Conservation (phyloP, 345 rosid genomes). For the Microcos paniculata region DNA sequence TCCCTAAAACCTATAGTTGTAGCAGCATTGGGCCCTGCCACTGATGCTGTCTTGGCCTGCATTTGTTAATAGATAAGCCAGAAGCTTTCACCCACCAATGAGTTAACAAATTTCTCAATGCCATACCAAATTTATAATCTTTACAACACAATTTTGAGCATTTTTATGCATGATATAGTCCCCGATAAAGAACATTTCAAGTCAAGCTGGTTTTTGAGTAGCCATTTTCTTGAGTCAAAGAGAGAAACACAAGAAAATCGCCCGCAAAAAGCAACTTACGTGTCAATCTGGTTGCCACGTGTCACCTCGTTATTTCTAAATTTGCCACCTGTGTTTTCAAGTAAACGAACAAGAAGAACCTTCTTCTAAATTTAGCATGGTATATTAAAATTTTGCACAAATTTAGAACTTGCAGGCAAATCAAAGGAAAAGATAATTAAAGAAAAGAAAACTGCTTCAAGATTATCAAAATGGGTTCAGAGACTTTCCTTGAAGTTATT, state of each 20-base stretch:
- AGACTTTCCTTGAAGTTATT: constrained; percentile 76
- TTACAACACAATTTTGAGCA: too few species aligned
- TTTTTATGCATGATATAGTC: too few species aligned
- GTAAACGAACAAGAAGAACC: background rate
- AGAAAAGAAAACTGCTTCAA: background rate
- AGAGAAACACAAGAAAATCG: background rate
- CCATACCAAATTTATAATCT: too few species aligned
- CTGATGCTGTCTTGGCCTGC: background rate
- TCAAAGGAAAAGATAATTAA: background rate
- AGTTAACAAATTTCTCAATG: too few species aligned
- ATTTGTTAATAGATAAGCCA: background rate
- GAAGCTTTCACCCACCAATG: too few species aligned
- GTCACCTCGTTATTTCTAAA: background rate
- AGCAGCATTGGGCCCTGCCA: background rate
- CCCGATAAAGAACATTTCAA: too few species aligned
- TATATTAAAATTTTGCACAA: background rate
- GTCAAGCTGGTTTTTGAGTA: background rate
- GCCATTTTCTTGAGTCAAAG: background rate
- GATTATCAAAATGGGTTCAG: constrained; percentile 56
- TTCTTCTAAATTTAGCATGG: background rate
- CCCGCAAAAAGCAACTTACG: background rate
- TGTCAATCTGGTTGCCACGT: background rate
- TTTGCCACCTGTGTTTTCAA: background rate
- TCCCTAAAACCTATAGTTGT: background rate
- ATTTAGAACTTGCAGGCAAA: background rate